A percentile compares a stretch with the other conserved stretches of the same genome.
These are phyloP conservation scores for Eleusine coracana DNA, from an alignment of 176 grass and related monocot species.

Conservation along the genomic window DNA sequence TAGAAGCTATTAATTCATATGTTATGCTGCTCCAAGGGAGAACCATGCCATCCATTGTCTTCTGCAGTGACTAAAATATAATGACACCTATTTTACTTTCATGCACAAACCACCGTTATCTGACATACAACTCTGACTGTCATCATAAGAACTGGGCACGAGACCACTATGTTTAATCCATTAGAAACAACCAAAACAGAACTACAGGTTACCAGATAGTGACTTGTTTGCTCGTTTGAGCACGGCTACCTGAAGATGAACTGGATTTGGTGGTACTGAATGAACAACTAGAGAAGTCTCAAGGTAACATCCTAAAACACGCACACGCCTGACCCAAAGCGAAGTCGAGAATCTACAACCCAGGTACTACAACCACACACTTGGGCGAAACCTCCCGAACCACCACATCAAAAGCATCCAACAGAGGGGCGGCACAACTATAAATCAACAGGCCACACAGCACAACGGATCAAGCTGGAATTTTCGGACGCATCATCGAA, in stretches of 20 bases:
- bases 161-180: not conserved
- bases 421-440: not conserved
- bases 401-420: not conserved
- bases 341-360: not conserved
- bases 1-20: not conserved
- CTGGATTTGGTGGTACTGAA: not conserved
- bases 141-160: not conserved
- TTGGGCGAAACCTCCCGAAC: not conserved
- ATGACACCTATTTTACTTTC: not conserved
- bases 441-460: not conserved
- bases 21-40: not conserved
- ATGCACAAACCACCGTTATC: not conserved
- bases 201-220: not conserved
- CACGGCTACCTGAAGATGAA: not conserved
- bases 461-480: not conserved
- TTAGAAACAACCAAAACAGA: not conserved
- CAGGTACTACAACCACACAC: not conserved
- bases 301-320: no score
- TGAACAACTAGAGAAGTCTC: not conserved
- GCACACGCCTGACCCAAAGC: not conserved
- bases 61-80: not conserved
- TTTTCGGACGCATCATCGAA: not conserved
- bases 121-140: not conserved
- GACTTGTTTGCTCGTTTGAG: no score
- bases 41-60: not conserved